Conservation (phyloP, 371 early-diverging fungal genomes). For the Apophysomyces variabilis region DNA sequence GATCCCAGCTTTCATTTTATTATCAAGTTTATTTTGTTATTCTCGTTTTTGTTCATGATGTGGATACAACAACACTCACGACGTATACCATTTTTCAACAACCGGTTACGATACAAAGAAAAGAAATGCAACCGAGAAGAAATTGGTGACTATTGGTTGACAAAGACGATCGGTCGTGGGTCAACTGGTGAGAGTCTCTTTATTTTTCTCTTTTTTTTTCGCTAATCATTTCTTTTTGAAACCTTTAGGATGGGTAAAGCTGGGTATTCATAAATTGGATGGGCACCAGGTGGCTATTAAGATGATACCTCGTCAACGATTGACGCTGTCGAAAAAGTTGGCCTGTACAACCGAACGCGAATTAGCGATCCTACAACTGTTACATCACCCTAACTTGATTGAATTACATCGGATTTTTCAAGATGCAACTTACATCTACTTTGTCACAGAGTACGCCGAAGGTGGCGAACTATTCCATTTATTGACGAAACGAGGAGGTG, state of each 20-base stretch:
- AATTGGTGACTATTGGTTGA: constrained; percentile 39
- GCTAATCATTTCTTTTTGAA: neutral
- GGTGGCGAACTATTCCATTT: constrained; percentile 46
- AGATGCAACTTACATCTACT: constrained; percentile 44
- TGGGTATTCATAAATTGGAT: constrained; percentile 41
- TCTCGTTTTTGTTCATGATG: neutral
- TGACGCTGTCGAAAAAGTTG: constrained; percentile 43
- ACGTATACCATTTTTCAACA: neutral
- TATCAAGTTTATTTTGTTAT: neutral
- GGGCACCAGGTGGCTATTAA: constrained; percentile 49
- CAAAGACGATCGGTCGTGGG: constrained; percentile 43
- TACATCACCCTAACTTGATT: constrained; percentile 70
- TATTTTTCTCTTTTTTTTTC: neutral
- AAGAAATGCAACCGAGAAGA: constrained; percentile 9
- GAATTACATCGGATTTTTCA: constrained; percentile 68
- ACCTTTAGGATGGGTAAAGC: constrained; percentile 37
- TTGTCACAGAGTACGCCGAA: constrained; percentile 43
- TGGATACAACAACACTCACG: neutral
- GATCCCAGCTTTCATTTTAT: neutral
- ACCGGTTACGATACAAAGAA: neutral
- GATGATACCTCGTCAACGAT: constrained; percentile 38
- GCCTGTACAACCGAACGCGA: constrained; percentile 68
- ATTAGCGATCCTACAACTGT: constrained; percentile 72
- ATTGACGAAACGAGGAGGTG: constrained; percentile 24
- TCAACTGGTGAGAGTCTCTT: constrained; percentile 32